phyloP scores from a whole-genome alignment of 192 early-diverging fungal genomes.

The Podila clonocystis region DNA sequence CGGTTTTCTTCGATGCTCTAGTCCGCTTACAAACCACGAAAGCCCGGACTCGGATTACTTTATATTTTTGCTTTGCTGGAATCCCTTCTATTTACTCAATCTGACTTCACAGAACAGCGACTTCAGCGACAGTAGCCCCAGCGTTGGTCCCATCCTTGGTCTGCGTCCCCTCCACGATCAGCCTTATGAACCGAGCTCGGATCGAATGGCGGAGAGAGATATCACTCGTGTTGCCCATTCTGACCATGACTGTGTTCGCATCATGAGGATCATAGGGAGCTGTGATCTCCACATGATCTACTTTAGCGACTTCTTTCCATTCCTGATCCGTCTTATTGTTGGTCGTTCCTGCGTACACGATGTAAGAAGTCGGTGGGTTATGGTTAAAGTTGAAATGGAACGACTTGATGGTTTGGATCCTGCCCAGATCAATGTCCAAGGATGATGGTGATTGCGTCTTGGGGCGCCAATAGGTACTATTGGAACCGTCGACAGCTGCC shows the following conservation, averaged over 20 bases:
- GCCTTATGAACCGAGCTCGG: constrained; percentile 23
- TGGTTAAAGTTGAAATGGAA: constrained; percentile 51
- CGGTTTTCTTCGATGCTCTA: no score
- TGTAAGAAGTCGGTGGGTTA: constrained; percentile 36
- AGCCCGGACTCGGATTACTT: no score
- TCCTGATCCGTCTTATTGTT: not conserved
- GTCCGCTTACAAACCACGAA: no score
- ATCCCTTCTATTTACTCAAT: not conserved
- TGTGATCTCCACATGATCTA: constrained; percentile 38
- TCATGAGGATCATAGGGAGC: constrained; percentile 34
- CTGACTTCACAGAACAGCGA: constrained; percentile 19
- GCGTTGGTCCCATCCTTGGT: constrained; percentile 22
- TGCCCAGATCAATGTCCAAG: constrained; percentile 35
- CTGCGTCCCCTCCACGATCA: constrained; percentile 36
- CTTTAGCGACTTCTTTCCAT: constrained; percentile 32
- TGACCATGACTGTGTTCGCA: constrained; percentile 22
- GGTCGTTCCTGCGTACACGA: constrained; percentile 17
- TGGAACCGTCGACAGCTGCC: constrained; percentile 43
- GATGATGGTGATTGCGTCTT: constrained; percentile 24
- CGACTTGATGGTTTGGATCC: constrained; percentile 18
- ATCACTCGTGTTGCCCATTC: constrained; percentile 44
- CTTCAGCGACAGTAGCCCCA: constrained; percentile 46
- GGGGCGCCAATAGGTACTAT: constrained; percentile 48
- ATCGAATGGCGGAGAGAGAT: constrained; percentile 17
- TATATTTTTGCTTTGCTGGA: not conserved